Evolutionary conservation across 306 rosid species (phyloP).

Genomic region (Gynostemma pentaphyllum): DNA sequence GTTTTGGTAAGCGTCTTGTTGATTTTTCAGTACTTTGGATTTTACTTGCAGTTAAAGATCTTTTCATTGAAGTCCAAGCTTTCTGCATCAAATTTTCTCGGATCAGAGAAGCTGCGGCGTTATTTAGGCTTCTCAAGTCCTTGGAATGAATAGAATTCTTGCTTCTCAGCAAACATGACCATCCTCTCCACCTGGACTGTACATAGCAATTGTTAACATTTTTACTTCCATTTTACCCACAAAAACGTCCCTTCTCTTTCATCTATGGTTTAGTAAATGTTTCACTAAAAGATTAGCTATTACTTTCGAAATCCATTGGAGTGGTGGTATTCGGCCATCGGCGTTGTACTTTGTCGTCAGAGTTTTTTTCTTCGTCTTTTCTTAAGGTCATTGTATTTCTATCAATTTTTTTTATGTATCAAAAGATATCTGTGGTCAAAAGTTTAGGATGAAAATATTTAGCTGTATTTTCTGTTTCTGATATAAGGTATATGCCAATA

Average conservation of each 20-base stretch:
- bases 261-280: slow-evolving; percentile 3
- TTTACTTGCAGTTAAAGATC: slow-evolving; percentile 61
- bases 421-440: neutral
- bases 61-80: slow-evolving; percentile 88
- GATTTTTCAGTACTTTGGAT: neutral
- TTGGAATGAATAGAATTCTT: slow-evolving; percentile 60
- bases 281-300: neutral
- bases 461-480: neutral
- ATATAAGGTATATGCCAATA: neutral
- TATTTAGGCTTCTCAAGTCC: slow-evolving; percentile 84
- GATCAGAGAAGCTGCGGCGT: slow-evolving; percentile 84
- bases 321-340: slow-evolving; percentile 8
- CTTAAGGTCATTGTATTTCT: no score
- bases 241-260: neutral
- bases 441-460: neutral
- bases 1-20: neutral
- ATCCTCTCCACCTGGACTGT: no score
- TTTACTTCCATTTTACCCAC: neutral
- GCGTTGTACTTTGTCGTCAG: no score
- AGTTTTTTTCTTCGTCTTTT: neutral
- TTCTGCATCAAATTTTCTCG: slow-evolving; percentile 90
- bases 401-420: no score
- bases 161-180: neutral
- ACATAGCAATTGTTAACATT: slow-evolving; percentile 10
- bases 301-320: neutral